Conservation (phyloP, 2,329 filamentous ascomycete species). For the Xylaria multiplex region DNA sequence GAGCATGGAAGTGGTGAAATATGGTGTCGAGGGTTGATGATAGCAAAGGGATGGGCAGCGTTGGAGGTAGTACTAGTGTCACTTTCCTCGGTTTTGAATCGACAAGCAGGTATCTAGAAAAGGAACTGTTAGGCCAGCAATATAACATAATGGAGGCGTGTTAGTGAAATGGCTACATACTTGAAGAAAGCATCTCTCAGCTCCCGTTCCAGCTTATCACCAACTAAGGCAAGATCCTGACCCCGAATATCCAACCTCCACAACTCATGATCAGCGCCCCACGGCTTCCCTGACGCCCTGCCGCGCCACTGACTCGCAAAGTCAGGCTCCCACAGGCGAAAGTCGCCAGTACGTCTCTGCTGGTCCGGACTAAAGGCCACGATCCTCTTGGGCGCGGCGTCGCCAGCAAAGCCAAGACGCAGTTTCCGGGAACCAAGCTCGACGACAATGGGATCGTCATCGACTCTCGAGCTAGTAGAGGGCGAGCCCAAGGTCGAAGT, state of each 20-base stretch:
- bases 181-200: conserved; percentile 84
- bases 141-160: neutral
- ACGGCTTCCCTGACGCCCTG: conserved; percentile 60
- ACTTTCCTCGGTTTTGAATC: conserved; percentile 81
- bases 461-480: conserved; percentile 70
- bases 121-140: conserved; percentile 5
- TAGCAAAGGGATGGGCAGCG: conserved; percentile 80
- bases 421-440: conserved; percentile 84
- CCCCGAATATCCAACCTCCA: conserved; percentile 80
- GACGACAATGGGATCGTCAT: conserved; percentile 86
- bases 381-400: conserved; percentile 76
- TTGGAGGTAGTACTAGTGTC: conserved; percentile 79
- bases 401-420: conserved; percentile 86
- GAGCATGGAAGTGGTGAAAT: conserved; percentile 82
- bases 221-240: conserved; percentile 80
- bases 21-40: conserved; percentile 79
- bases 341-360: conserved; percentile 82
- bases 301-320: conserved; percentile 61
- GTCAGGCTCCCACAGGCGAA: conserved; percentile 72
- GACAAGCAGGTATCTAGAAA: conserved; percentile 68
- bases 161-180: conserved; percentile 58
- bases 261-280: conserved; percentile 75
- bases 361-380: conserved; percentile 79
- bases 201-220: conserved; percentile 86
- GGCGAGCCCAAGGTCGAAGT: conserved; percentile 67